phyloP scores from a whole-genome alignment of 495 filamentous ascomycete genomes.

The Daldinia caldariorum region DNA sequence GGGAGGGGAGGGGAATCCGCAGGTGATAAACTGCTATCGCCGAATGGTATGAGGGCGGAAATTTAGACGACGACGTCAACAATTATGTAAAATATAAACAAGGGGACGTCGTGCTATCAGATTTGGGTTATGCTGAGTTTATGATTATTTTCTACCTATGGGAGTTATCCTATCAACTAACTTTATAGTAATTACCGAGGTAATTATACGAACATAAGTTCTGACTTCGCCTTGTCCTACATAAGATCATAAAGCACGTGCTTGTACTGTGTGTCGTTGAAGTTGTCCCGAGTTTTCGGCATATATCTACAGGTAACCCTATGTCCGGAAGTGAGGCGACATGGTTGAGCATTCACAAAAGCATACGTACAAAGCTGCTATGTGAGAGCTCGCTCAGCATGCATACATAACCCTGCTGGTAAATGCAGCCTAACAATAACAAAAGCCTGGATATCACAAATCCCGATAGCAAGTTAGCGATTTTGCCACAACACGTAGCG shows the following conservation, averaged over 20 bases:
- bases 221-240: not conserved
- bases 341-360: constrained; percentile 2
- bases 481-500: constrained; percentile 7
- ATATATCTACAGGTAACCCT: too few species aligned
- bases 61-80: constrained; percentile 1
- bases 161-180: too few species aligned
- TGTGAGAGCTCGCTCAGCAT: not conserved
- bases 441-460: constrained; percentile 1
- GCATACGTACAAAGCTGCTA: not conserved
- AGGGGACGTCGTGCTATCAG: not conserved
- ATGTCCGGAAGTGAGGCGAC: not conserved
- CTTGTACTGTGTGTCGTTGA: not conserved
- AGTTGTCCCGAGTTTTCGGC: not conserved
- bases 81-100: constrained; percentile 1
- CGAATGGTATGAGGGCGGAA: constrained; percentile 4
- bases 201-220: not conserved
- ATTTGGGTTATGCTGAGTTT: not conserved
- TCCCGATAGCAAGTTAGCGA: not conserved
- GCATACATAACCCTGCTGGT: not conserved
- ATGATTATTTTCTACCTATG: not conserved
- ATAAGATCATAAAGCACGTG: not conserved
- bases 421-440: not conserved
- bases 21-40: constrained; percentile 9
- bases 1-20: constrained; percentile 14
- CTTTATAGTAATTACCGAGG: not conserved